Evolutionary conservation across 2,329 filamentous ascomycete genomes (phyloP), one percentile per base, ranked within the genome.

Genomic region (Aspergillus udagawae): DNA sequence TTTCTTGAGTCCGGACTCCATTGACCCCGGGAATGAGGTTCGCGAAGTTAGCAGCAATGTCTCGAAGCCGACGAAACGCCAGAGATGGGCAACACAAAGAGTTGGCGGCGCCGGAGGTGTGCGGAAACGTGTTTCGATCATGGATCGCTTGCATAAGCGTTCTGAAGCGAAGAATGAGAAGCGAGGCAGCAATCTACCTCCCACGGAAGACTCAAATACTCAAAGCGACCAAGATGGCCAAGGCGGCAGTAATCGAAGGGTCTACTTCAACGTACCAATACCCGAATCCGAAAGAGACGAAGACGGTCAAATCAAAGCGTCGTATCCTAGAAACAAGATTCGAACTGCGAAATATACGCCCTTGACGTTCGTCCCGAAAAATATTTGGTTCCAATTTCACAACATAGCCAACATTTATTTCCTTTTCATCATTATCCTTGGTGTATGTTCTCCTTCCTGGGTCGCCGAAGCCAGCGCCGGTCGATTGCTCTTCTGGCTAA

Each of bases 371-470:
- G 75, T 99, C 28, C 94, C 94, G 14, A 97, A 97, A 79, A 97
- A 99, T 76, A 72, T 99, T 70, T 99, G 88, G 86, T 91, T 96
- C 63, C 95, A 99, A 75, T 97, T 99, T 72, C 93, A 99, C 77
- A 97, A 97, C 71, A 89, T 99, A 68, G 94, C 94, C 70, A 99
- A 99, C 75, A 88, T 97, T 54, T 99, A 97, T 78, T 99, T 99
- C 83, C 81, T 97, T 66, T 97, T 97, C 77, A 84, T 93, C 67
- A 92, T 97, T 72, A 96, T 99, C 70, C 83, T 99, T 59, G 87
- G 88, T 69, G 94, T 97, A 87, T 82, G 92, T 83, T 55, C 47
- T 53, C 38, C 47, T 42, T 53, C 49, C 12, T 49, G 3, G 14
- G 29, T 41, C 20, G 12, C 27, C 17, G n/a, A n/a, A 2, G 23